Conservation (phyloP, 371 early-diverging fungal species). For the Mortierella sp. region DNA sequence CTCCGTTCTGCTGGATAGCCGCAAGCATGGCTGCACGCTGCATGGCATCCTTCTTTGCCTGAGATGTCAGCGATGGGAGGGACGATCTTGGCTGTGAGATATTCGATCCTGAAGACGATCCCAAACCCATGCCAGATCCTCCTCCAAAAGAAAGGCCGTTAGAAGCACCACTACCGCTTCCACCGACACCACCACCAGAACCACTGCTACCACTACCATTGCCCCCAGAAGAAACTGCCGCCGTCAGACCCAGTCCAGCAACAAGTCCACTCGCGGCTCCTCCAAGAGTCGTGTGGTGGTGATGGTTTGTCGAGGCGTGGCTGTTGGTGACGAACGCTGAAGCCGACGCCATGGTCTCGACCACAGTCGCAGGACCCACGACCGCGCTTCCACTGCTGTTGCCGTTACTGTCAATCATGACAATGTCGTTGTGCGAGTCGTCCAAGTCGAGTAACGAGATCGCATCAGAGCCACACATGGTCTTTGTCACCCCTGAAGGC, state of each 20-base stretch:
- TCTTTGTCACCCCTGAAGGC: slow-evolving; percentile 9
- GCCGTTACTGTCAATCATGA: slow-evolving; percentile 55
- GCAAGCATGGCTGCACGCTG: slow-evolving; percentile 56
- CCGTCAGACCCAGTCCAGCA: slow-evolving; percentile 8
- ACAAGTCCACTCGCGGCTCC: neutral
- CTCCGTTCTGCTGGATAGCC: slow-evolving; percentile 52
- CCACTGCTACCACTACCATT: slow-evolving; percentile 8
- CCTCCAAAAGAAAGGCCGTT: neutral
- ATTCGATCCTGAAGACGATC: slow-evolving; percentile 15
- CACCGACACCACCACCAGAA: neutral
- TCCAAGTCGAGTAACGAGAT: slow-evolving; percentile 51
- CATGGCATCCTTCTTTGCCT: slow-evolving; percentile 48
- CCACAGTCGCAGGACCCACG: slow-evolving; percentile 38
- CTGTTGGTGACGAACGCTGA: slow-evolving; percentile 38
- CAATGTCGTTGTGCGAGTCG: slow-evolving; percentile 47
- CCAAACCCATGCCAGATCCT: neutral
- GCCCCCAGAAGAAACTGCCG: slow-evolving; percentile 19
- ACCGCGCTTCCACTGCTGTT: slow-evolving; percentile 42
- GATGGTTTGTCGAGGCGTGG: slow-evolving; percentile 3
- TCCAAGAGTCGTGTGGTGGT: neutral
- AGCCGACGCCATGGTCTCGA: slow-evolving; percentile 51
- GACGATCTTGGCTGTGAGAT: slow-evolving; percentile 31
- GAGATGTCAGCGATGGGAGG: slow-evolving; percentile 44
- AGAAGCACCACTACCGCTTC: neutral
- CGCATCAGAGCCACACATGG: slow-evolving; percentile 50